These are phyloP conservation scores for Globisporangium spiculum DNA, from an alignment of 352 stramenopile genomes.

Conservation along the genomic window DNA sequence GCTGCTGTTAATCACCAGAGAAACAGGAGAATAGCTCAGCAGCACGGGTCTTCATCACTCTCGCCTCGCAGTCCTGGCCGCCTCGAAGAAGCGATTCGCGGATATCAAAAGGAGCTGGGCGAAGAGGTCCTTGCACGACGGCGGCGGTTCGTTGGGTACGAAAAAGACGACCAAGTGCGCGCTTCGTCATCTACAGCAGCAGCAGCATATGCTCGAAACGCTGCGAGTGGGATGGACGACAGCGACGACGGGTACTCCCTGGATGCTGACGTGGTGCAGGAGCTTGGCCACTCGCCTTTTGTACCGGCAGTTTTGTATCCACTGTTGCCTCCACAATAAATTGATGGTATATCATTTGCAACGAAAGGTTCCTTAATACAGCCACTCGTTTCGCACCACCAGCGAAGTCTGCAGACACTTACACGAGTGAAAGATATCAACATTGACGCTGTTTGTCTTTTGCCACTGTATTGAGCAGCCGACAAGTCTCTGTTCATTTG, in stretches of 20 bases:
- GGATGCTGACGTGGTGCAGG: constrained; percentile 23
- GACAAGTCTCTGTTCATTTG: background rate
- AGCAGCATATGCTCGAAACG: background rate
- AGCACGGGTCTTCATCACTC: background rate
- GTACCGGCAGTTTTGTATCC: constrained; percentile 61
- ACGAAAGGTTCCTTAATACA: background rate
- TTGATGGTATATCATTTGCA: background rate
- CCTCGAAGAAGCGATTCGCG: constrained; percentile 35
- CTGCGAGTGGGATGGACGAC: background rate
- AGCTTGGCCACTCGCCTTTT: constrained; percentile 38
- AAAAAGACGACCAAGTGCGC: constrained; percentile 36
- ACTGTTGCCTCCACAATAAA: constrained; percentile 36
- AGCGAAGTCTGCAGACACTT: background rate
- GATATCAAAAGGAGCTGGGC: constrained; percentile 24
- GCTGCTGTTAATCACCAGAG: background rate
- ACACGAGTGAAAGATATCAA: background rate
- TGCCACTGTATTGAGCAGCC: background rate
- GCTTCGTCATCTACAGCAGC: constrained; percentile 3
- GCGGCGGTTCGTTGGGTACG: constrained; percentile 16
- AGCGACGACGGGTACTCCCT: constrained; percentile 14
- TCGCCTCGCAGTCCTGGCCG: constrained; percentile 28
- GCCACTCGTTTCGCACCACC: background rate
- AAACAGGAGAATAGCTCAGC: background rate
- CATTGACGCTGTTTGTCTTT: background rate
- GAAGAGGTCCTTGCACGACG: constrained; percentile 5